Base-by-base conservation (phyloP, 306 rosid species). In the Spatholobus suberectus region DNA sequence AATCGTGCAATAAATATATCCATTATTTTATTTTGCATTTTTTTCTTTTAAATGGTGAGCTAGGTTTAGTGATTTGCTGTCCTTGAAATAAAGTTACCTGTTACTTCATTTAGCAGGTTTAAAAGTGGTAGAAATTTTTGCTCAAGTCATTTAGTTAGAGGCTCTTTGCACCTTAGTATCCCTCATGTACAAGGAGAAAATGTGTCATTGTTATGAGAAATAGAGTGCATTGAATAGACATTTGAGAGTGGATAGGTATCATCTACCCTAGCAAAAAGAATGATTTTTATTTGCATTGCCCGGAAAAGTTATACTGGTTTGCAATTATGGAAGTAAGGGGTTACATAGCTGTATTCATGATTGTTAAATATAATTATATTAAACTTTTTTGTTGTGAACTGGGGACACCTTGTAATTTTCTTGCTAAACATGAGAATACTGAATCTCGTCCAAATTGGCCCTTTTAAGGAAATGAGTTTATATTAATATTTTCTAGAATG, bases 241-340 rank as follows among this genome's bases (percentile, higher is more conserved):
- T 61, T 62, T 77, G 46, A 49, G 80, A 81, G 35, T 52, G 61
- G 81, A 46, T 54, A 13, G 32, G 62, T 76, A 57, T 77, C 82
- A 52, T 80, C 57, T 76, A 24, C 51, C 46, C 67, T 8, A 23
- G 37, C 15, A 1, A 26, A 77, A 49, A 13, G 6, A 47, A 49
- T 40, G 51, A 38, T 52, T 68, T 62, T 54, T 24, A 29, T 55
- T 23, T 78, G 40, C 70, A 27, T 61, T 79, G 40, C n/a, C 61
- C 11, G 35, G 70, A 73, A 20, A 84, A 70, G 41, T 37, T 83
- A 52, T 47, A 8, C 27, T n/a, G 37, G 37, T 77, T 51, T 69
- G 70, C 41, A 44, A 52, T 63, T 63, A 32, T 65, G 35, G 27
- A 38, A 72, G 27, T 43, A 20, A 70, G 41, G 70, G 70, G 66